Percentiles rank a stretch among this genome's conserved stretches.
These are phyloP conservation scores for Cardamine occulta DNA, from an alignment of 345 rosid genomes.

Conservation along the genomic window DNA sequence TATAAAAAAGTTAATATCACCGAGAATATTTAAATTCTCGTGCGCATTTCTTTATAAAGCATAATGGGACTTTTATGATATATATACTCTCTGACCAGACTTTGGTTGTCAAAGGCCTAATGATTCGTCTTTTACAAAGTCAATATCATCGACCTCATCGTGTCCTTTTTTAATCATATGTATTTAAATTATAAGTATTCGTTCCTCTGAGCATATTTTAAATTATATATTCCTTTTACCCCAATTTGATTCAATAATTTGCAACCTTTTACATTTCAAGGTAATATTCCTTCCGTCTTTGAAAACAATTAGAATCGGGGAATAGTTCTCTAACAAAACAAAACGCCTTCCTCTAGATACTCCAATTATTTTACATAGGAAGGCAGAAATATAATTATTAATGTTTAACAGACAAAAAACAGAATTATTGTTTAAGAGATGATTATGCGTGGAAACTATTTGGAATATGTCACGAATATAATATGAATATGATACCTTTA, in stretches of 20 bases:
- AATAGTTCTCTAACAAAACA: conserved; percentile 9
- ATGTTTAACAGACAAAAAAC: not conserved
- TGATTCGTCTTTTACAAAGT: conserved; percentile 36
- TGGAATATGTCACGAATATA: conserved; percentile 32
- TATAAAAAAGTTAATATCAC: not conserved
- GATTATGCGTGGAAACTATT: conserved; percentile 37
- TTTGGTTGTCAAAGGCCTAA: conserved; percentile 35
- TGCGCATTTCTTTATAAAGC: not conserved
- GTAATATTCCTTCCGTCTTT: conserved; percentile 22
- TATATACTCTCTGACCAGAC: conserved; percentile 35
- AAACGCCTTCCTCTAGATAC: conserved; percentile 18
- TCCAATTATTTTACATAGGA: conserved; percentile 1
- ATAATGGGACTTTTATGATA: not conserved
- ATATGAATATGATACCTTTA: conserved; percentile 34
- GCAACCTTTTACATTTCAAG: conserved; percentile 25
- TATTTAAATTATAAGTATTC: conserved; percentile 1
- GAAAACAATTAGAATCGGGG: not conserved
- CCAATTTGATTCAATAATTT: conserved; percentile 32
- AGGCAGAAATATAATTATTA: not conserved
- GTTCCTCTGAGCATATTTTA: not conserved
- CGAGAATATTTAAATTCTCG: not conserved
- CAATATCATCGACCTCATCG: conserved; percentile 24
- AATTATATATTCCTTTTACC: conserved; percentile 16
- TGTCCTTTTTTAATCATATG: not conserved
- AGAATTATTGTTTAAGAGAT: conserved; percentile 7